phyloP scores from a whole-genome alignment of 1,284 basidiomycete species.

The Bjerkandera adusta region DNA sequence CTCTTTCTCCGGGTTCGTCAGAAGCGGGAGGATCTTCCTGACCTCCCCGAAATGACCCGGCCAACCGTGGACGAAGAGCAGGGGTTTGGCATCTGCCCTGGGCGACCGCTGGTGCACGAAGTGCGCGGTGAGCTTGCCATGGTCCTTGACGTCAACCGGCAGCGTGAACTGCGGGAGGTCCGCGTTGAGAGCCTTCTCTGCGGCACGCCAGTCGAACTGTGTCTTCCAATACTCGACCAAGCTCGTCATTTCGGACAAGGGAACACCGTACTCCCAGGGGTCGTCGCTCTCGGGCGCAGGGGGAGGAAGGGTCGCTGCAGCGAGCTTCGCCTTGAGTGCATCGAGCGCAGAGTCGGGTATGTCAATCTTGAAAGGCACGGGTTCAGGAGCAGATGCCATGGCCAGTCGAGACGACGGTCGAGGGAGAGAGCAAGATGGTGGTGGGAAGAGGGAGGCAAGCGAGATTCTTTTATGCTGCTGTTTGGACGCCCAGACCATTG shows the following conservation, averaged over 20 bases:
- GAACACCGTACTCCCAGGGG: constrained; percentile 8
- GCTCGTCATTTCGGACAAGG: constrained; percentile 30
- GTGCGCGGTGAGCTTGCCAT: constrained; percentile 42
- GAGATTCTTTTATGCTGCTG: no score
- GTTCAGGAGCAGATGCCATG: not conserved
- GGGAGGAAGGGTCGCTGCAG: not conserved
- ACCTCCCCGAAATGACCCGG: constrained; percentile 27
- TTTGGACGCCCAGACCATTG: no score
- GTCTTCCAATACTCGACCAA: constrained; percentile 38
- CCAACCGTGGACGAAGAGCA: not conserved
- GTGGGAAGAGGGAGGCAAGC: not conserved
- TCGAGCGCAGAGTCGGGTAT: constrained; percentile 1
- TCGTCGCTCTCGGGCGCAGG: constrained; percentile 1
- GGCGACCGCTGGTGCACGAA: constrained; percentile 36
- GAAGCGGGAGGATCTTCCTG: not conserved
- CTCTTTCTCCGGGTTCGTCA: constrained; percentile 13
- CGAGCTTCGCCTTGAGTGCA: not conserved
- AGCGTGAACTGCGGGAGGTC: constrained; percentile 42
- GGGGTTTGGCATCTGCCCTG: not conserved
- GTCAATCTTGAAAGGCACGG: not conserved
- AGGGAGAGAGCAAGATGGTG: no score
- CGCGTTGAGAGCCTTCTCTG: constrained; percentile 39
- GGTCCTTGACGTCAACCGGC: constrained; percentile 38
- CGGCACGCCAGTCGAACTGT: constrained; percentile 41
- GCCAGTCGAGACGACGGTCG: not conserved